These are phyloP conservation scores for Leccinum angustisporum DNA, from an alignment of 1,284 basidiomycete species.

Conservation along the genomic window DNA sequence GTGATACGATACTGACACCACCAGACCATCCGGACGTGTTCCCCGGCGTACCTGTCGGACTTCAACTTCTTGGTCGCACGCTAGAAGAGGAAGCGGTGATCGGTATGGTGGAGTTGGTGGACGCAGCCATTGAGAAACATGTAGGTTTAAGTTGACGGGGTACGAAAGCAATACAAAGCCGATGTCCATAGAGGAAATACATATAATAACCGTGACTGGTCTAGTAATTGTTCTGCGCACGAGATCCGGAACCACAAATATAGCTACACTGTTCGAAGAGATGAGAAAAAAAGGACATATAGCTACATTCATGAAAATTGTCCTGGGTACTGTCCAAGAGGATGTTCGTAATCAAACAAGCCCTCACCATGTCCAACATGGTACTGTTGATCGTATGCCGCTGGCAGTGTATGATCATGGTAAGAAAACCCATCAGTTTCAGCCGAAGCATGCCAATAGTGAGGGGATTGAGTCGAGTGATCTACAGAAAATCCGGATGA, in stretches of 20 bases:
- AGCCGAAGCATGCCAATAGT: not conserved
- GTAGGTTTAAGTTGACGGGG: not conserved
- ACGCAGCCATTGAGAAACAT: slow-evolving; percentile 36
- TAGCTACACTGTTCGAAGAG: slow-evolving; percentile 2
- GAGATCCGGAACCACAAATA: not conserved
- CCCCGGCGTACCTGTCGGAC: slow-evolving; percentile 61
- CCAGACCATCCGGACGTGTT: slow-evolving; percentile 61
- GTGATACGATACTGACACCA: not conserved
- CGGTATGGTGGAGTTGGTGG: slow-evolving; percentile 61
- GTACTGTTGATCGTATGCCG: slow-evolving; percentile 4
- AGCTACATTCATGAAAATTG: not conserved
- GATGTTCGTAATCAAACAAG: not conserved
- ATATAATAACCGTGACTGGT: not conserved
- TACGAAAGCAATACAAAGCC: not conserved
- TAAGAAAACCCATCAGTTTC: not conserved
- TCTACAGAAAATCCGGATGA: slow-evolving; percentile 7
- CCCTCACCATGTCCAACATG: not conserved
- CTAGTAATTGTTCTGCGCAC: not conserved
- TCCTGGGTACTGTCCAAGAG: not conserved
- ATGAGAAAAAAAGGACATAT: not conserved
- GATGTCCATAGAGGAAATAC: not conserved
- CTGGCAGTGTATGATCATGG: not conserved
- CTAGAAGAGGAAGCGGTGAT: slow-evolving; percentile 78
- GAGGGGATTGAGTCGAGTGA: not conserved
- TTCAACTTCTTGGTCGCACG: slow-evolving; percentile 69